Percentiles rank a stretch among this genome's conserved stretches.
Evolutionary conservation across 2,329 filamentous ascomycete species (phyloP).

Genomic region (Rutstroemia sp.): DNA sequence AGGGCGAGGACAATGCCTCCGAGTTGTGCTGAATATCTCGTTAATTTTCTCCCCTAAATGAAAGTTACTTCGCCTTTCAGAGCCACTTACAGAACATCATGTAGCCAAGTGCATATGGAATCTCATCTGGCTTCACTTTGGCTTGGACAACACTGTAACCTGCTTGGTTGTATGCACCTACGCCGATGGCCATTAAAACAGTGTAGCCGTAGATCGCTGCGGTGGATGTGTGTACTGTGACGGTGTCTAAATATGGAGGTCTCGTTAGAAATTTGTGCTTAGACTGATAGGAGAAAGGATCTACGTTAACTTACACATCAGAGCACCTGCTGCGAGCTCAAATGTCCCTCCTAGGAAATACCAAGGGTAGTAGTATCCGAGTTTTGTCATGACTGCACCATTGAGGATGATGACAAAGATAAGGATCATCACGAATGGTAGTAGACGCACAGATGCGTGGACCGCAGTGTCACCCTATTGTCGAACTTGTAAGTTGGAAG

Average conservation of each 20-base stretch:
- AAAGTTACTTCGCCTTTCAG: neutral
- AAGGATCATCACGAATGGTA: slow-evolving; percentile 15
- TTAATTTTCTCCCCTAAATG: neutral
- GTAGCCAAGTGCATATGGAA: neutral
- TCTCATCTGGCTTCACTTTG: neutral
- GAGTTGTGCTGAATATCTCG: neutral
- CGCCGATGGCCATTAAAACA: neutral
- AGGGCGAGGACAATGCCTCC: neutral
- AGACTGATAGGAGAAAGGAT: slow-evolving; percentile 20
- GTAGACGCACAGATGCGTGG: slow-evolving; percentile 30
- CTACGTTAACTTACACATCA: neutral
- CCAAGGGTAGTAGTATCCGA: slow-evolving; percentile 31
- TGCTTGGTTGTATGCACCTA: slow-evolving; percentile 20
- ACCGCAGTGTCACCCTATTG: slow-evolving; percentile 35
- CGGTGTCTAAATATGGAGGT: neutral
- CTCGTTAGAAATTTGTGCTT: neutral
- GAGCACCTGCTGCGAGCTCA: slow-evolving; percentile 10
- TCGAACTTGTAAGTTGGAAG: neutral
- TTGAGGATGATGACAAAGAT: slow-evolving; percentile 16
- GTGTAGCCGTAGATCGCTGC: neutral
- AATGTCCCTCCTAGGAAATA: slow-evolving; percentile 25
- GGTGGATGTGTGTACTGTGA: neutral
- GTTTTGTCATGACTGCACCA: slow-evolving; percentile 29
- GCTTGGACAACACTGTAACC: slow-evolving; percentile 12
- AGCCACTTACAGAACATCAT: neutral